Conservation (phyloP, 2,329 filamentous ascomycete genomes). For the Aspergillus sp. region DNA sequence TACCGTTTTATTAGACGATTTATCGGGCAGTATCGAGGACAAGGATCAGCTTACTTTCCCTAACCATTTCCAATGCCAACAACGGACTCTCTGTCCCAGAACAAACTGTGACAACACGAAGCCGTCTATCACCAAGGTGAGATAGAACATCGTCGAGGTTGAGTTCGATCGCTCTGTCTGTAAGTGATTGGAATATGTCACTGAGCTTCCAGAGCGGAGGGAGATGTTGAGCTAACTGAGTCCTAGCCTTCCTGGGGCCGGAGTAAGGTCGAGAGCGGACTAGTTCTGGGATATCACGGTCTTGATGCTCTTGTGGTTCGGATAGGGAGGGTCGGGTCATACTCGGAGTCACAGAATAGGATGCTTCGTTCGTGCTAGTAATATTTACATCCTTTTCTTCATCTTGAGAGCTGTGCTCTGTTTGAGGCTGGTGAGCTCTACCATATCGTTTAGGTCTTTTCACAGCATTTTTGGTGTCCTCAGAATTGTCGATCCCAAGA, state of each 20-base stretch:
- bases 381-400: not conserved
- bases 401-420: not conserved
- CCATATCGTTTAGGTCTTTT: not conserved
- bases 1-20: not conserved
- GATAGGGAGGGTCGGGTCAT: too few species aligned
- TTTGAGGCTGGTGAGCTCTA: not conserved
- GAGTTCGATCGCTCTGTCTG: constrained; percentile 22
- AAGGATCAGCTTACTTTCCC: constrained; percentile 40
- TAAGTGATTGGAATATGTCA: constrained; percentile 32
- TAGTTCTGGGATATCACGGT: constrained; percentile 21
- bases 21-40: not conserved
- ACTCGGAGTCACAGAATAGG: too few species aligned
- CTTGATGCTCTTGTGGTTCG: not conserved
- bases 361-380: too few species aligned
- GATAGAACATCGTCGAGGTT: constrained; percentile 48
- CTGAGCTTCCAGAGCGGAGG: constrained; percentile 28
- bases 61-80: constrained; percentile 61
- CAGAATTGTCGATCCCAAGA: not conserved
- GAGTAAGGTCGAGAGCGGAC: constrained; percentile 16
- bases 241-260: constrained; percentile 4
- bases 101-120: constrained; percentile 70
- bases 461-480: not conserved
- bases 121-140: constrained; percentile 35
- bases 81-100: constrained; percentile 77
- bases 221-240: constrained; percentile 20